Conservation (phyloP, 2,329 filamentous ascomycete genomes). For the Phaeosphaeria sp. region DNA sequence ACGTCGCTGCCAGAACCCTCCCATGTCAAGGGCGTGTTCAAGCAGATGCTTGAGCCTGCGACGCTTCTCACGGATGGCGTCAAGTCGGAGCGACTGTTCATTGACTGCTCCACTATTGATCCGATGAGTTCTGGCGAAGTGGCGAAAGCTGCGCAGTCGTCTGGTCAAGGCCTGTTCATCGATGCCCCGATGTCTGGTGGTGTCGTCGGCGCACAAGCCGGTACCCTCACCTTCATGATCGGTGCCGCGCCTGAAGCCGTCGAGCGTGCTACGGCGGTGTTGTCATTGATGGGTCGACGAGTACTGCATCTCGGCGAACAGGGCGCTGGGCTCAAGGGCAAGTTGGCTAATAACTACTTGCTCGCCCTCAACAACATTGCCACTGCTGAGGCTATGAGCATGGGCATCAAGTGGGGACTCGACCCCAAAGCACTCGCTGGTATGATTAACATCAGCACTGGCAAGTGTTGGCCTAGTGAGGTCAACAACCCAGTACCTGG, state of each 20-base stretch:
- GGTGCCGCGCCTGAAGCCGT: conserved; percentile 71
- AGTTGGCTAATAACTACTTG: conserved; percentile 97
- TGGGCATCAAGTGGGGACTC: conserved; percentile 68
- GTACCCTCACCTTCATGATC: conserved; percentile 95
- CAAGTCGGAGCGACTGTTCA: conserved; percentile 75
- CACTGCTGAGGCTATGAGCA: conserved; percentile 71
- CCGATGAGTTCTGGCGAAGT: conserved; percentile 82
- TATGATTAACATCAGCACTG: conserved; percentile 92
- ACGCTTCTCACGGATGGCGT: conserved; percentile 57
- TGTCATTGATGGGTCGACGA: conserved; percentile 84
- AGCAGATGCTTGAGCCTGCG: conserved; percentile 71
- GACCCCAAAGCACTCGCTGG: conserved; percentile 74
- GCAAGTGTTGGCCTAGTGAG: conserved; percentile 95
- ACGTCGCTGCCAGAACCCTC: conserved; percentile 88
- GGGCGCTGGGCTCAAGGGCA: conserved; percentile 85
- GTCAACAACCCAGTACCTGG: conserved; percentile 94
- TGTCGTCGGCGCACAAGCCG: conserved; percentile 87
- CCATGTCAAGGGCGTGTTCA: conserved; percentile 85
- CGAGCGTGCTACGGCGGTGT: conserved; percentile 69
- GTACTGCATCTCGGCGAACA: conserved; percentile 86
- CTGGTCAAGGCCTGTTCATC: conserved; percentile 77
- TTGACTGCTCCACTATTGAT: conserved; percentile 97
- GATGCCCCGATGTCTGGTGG: conserved; percentile 98
- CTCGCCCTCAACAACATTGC: conserved; percentile 90
- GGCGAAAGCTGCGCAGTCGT: conserved; percentile 71